Percentiles rank a stretch among this genome's conserved stretches.
Evolutionary conservation across 345 rosid species (phyloP).

Genomic region (Eucalyptus fibrosa): DNA sequence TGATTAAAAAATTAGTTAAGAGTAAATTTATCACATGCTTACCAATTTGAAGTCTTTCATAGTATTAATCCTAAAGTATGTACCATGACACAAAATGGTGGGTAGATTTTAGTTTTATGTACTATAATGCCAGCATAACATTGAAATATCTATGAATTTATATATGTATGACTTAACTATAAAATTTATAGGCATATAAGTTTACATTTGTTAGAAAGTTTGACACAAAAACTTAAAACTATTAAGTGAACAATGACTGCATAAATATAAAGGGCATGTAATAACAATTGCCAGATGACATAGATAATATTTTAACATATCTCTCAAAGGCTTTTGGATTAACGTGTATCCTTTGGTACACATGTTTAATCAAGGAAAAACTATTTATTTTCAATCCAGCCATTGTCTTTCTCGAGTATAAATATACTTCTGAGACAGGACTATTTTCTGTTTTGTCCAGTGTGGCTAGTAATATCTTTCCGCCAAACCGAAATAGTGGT

Average conservation of each 20-base stretch:
- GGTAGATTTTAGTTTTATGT: neutral
- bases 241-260: too few species aligned
- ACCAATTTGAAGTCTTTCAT: neutral
- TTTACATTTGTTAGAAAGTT: too few species aligned
- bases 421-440: neutral
- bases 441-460: neutral
- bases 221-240: too few species aligned
- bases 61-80: too few species aligned
- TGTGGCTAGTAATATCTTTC: neutral
- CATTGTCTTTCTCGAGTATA: neutral
- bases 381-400: neutral
- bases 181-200: too few species aligned
- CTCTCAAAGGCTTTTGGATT: too few species aligned
- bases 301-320: neutral
- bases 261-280: neutral
- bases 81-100: neutral
- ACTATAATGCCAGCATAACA: neutral
- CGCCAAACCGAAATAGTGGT: neutral
- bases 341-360: neutral
- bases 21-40: neutral
- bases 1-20: neutral
- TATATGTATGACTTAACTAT: neutral
- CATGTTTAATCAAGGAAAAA: neutral
- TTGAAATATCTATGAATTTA: too few species aligned
- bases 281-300: neutral